Evolutionary conservation across 2,329 filamentous ascomycete genomes (phyloP).

Genomic region (Penicillium aurantiogriseum): DNA sequence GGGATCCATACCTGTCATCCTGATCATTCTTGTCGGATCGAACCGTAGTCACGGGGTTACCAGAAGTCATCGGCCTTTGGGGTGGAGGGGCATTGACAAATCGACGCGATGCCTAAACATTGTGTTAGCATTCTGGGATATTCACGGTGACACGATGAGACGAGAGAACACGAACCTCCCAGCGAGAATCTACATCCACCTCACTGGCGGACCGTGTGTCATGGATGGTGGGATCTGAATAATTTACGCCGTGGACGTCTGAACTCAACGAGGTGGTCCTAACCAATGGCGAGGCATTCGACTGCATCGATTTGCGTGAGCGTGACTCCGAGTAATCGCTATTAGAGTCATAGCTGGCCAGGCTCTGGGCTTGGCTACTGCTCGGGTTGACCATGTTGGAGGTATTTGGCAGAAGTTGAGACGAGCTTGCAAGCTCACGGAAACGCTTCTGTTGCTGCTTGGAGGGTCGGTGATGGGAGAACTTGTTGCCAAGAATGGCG

Average conservation of each 20-base stretch:
- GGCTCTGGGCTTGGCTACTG: slow-evolving; percentile 33
- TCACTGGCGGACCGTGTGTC: slow-evolving; percentile 39
- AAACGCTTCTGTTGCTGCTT: slow-evolving; percentile 75
- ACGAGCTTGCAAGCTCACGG: slow-evolving; percentile 78
- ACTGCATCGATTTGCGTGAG: slow-evolving; percentile 38
- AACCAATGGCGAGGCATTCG: slow-evolving; percentile 37
- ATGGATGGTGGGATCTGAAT: slow-evolving; percentile 24
- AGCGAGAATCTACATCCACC: slow-evolving; percentile 39
- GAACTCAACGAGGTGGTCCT: slow-evolving; percentile 38
- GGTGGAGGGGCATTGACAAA: slow-evolving; percentile 33
- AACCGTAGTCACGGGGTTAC: slow-evolving; percentile 24
- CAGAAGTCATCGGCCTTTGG: slow-evolving; percentile 33
- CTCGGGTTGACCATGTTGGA: slow-evolving; percentile 29
- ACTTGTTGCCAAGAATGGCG: slow-evolving; percentile 96
- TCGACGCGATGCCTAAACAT: slow-evolving; percentile 33
- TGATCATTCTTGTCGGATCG: slow-evolving; percentile 28
- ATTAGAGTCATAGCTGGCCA: slow-evolving; percentile 40
- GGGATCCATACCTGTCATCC: slow-evolving; percentile 33
- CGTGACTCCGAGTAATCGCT: slow-evolving; percentile 39
- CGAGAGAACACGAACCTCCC: slow-evolving; percentile 34
- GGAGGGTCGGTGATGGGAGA: slow-evolving; percentile 80
- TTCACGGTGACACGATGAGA: background rate
- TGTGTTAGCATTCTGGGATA: slow-evolving; percentile 18
- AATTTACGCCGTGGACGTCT: slow-evolving; percentile 27
- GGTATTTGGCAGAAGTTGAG: slow-evolving; percentile 58